These are phyloP conservation scores for Pythium folliculosum DNA, from an alignment of 352 stramenopile species.

Conservation along the genomic window DNA sequence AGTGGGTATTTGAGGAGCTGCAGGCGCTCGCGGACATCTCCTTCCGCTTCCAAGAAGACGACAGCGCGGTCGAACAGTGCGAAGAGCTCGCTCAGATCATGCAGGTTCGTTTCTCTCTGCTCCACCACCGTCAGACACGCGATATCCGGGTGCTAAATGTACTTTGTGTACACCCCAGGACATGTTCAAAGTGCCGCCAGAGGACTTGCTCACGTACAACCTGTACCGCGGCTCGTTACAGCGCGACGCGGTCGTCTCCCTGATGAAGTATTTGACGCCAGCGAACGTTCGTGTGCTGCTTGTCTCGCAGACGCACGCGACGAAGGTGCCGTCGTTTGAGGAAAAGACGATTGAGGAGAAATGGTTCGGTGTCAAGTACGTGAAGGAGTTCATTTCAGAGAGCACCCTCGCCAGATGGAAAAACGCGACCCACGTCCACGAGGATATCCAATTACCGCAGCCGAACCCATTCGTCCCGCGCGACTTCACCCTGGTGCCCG, in stretches of 20 bases:
- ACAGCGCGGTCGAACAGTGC: conserved; percentile 36
- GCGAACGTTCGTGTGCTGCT: conserved; percentile 56
- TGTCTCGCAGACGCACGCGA: conserved; percentile 45
- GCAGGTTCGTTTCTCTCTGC: conserved; percentile 34
- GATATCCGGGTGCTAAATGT: too few relatives aligned
- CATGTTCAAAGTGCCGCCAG: conserved; percentile 29
- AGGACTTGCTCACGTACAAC: conserved; percentile 62
- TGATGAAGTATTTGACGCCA: conserved; percentile 45
- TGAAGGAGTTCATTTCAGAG: conserved; percentile 32
- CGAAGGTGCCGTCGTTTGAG: conserved; percentile 19
- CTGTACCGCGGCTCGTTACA: conserved; percentile 54
- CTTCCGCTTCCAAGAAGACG: conserved; percentile 37
- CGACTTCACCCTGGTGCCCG: conserved; percentile 51
- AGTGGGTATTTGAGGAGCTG: conserved; percentile 46
- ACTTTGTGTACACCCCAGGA: conserved; percentile 36
- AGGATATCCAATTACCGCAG: conserved; percentile 21
- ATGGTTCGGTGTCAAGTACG: conserved; percentile 76
- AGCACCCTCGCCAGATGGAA: conserved; percentile 33
- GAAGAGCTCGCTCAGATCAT: conserved; percentile 65
- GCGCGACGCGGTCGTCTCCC: conserved; percentile 12
- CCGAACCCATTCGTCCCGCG: conserved; percentile 75
- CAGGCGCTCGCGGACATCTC: conserved; percentile 31
- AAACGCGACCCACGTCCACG: conserved; percentile 17
- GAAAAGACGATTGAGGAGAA: conserved; percentile 27
- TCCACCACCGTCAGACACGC: conserved; percentile 11